Base-by-base conservation (phyloP, 345 rosid species). In the Eucalyptus tenuipes region DNA sequence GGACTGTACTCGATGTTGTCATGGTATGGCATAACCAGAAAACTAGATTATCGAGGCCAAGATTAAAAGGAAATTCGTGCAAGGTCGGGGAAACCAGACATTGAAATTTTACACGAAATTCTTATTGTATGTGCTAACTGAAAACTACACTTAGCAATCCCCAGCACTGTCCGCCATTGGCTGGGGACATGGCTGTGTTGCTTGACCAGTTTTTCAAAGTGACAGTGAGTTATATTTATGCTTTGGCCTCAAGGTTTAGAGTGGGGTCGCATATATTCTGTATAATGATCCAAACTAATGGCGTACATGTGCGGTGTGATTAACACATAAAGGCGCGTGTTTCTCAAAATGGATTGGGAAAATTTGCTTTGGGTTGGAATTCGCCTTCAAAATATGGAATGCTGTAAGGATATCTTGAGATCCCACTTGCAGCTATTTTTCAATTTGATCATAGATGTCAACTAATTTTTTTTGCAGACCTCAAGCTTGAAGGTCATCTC, bases 401-500 rank as follows among this genome's bases (percentile, higher is more conserved):
- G 45, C 55, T 31, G 13, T 18, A 31, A 86, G 87, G 20, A 10
- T 85, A 7, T 86, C 40, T 86, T 3, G 29, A 15, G 45, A 86
- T 50, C 45, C 47, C 84, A 49, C 17, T 86, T 49, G 45, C 29
- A n/a, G 55, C 37, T 14, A 50, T 9, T n/a, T 8, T 31, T 18
- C 59, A 48, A 48, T 47, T 29, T 68, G 52, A 45, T 45, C 80
- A 64, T 75, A 42, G 84, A 68, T 87, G 33, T 87, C 75, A 11
- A 20, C 55, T n/a, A 40, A 25, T 59, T 52, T 8, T 8, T 91
- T 85, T 37, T 85, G 89, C 90, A 92, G 94, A 84, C 68, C 84
- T 88, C 94, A 18, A 79, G 84, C 87, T 86, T 88, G 80, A 93
- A 92, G 87, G 40, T 89, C 89, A 90, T 86, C 85, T 64, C 93